Base-by-base conservation (phyloP, 805 yeast species). In the Kockiozyma suomiensis region DNA sequence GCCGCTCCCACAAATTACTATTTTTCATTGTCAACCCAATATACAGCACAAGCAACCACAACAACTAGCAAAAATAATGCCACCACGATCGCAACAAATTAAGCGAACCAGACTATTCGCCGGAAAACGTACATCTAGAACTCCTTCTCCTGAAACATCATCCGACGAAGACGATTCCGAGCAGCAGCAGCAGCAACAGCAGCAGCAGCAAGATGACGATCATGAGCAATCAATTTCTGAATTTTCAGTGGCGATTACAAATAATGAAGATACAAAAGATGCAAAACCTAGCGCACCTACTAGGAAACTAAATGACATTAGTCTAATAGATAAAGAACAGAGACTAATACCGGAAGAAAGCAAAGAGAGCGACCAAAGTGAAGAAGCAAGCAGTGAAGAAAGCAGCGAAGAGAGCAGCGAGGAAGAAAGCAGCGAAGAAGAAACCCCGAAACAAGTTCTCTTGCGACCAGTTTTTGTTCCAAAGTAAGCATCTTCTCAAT, bases 391-490 rank as follows among this genome's bases (percentile, higher is more conserved):
- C 3, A 42, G 25, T 33, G 38, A 38, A 0, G 43, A 41, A 30
- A 49, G 51, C 26, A 53, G 33, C 37, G 37, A 33, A 10, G 50
- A 26, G 7, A 49, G 55, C 28, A 55, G 32, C 26, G 32, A 45
- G 7, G 57, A 55, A 25, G 28, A 32, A 37, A 42, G 46, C 19
- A 26, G 32, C 6, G 59, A 28, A 15, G 48, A 41, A 28, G 64
- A 65, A 37, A 61, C 48, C 3, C 65, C 62, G 1, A 63, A 65
- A 15, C 69, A 69, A 56, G 71, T 70, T 53, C 72, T 69, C 23
- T 54, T 63, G 6, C 61, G 71, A 25, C 75, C 75, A 1, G 66
- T 64, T 8, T 72, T 72, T 57, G 62, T 72, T 1, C 69, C 72
- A 13, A 72, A 69, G 62, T 56, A 52, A 60, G 57, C 32, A 26